phyloP scores from a whole-genome alignment of 352 stramenopile genomes.

The Phytophthora pistaciae region DNA sequence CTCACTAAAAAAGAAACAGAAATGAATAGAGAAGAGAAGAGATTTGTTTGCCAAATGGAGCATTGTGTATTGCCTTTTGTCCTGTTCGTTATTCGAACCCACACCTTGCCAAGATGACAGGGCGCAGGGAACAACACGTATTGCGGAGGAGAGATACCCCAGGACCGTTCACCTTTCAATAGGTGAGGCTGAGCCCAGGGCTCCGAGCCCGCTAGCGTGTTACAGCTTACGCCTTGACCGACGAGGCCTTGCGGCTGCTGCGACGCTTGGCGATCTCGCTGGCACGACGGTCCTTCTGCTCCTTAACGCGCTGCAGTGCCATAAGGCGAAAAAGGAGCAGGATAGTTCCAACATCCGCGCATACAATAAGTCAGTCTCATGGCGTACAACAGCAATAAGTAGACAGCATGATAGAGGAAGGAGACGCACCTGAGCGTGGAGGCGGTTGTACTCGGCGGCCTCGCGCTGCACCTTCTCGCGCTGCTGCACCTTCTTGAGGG shows the following conservation, averaged over 20 bases:
- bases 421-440: slow-evolving; percentile 93
- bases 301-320: slow-evolving; percentile 97
- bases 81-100: slow-evolving; percentile 50
- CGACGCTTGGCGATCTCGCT: slow-evolving; percentile 98
- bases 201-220: slow-evolving; percentile 28
- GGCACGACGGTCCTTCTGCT: slow-evolving; percentile 98
- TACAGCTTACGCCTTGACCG: slow-evolving; percentile 89
- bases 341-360: slow-evolving; percentile 46
- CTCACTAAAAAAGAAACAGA: not conserved
- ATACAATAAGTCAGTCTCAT: slow-evolving; percentile 51
- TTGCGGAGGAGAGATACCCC: slow-evolving; percentile 32
- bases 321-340: slow-evolving; percentile 95
- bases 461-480: slow-evolving; percentile 94
- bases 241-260: slow-evolving; percentile 96
- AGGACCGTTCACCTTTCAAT: slow-evolving; percentile 28
- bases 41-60: slow-evolving; percentile 42
- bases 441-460: slow-evolving; percentile 97
- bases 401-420: not conserved
- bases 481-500: slow-evolving; percentile 86
- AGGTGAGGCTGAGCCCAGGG: slow-evolving; percentile 22
- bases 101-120: slow-evolving; percentile 13
- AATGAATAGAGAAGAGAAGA: not conserved
- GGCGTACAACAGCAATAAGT: not conserved
- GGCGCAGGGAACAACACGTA: slow-evolving; percentile 37
- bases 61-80: slow-evolving; percentile 56